Conservation (phyloP, 139 green algal genomes). For the Nannochloris sp. region DNA sequence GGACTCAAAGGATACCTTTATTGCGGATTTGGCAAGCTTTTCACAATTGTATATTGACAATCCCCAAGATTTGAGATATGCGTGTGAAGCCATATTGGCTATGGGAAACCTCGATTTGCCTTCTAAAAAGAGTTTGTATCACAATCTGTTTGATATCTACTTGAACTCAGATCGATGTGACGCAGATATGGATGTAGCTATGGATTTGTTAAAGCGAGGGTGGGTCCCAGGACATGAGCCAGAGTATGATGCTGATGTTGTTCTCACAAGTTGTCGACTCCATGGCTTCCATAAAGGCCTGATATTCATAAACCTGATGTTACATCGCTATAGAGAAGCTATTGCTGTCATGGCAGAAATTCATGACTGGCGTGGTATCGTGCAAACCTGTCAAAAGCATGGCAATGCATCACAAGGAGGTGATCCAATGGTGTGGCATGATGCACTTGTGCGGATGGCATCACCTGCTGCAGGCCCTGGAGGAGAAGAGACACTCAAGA, state of each 20-base stretch:
- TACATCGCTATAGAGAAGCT: constrained; percentile 69
- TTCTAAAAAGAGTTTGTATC: constrained; percentile 56
- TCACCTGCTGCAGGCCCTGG: constrained; percentile 14
- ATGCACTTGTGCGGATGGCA: constrained; percentile 67
- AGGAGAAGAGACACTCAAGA: constrained; percentile 4
- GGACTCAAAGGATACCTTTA: constrained; percentile 2
- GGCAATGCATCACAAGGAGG: constrained; percentile 57
- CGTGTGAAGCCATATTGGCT: constrained; percentile 55
- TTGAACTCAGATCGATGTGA: constrained; percentile 18
- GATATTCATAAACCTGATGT: constrained; percentile 75
- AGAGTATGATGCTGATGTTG: constrained; percentile 76
- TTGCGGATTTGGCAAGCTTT: constrained; percentile 69
- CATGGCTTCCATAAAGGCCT: constrained; percentile 58
- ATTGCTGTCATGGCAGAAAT: constrained; percentile 59
- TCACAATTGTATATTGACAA: constrained; percentile 69
- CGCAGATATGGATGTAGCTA: constrained; percentile 38
- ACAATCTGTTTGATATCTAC: constrained; percentile 82
- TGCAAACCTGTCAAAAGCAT: constrained; percentile 59
- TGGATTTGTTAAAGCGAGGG: constrained; percentile 69
- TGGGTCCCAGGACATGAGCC: constrained; percentile 60
- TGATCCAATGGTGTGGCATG: constrained; percentile 75
- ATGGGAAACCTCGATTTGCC: constrained; percentile 29
- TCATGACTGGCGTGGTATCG: constrained; percentile 58
- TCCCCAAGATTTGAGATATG: constrained; percentile 51
- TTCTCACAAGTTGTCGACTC: constrained; percentile 82